Conservation (phyloP, 106 monocot genomes). For the Posidonia australis region DNA sequence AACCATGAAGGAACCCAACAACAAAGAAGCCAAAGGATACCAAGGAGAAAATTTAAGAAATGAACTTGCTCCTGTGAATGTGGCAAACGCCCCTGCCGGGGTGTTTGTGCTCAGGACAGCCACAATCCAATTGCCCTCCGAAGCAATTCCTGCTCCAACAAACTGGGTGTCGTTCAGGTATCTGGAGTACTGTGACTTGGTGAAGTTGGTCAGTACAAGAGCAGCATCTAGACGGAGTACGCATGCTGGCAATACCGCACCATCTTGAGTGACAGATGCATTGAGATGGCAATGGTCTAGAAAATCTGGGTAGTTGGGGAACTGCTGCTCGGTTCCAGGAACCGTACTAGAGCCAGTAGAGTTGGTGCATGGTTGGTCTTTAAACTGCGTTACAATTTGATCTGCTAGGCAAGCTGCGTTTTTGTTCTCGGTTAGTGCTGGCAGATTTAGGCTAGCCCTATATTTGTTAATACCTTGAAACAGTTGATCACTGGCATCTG, state of each 20-base stretch:
- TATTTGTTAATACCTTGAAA: constrained; percentile 74
- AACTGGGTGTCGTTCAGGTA: constrained; percentile 43
- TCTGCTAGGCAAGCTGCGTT: constrained; percentile 76
- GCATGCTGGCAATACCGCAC: constrained; percentile 61
- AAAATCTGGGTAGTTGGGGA: constrained; percentile 51
- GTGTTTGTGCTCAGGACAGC: constrained; percentile 71
- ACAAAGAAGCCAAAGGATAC: constrained; percentile 11
- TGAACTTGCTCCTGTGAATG: constrained; percentile 11
- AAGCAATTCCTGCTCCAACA: constrained; percentile 53
- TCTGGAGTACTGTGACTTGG: constrained; percentile 61
- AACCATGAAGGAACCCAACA: constrained; percentile 20
- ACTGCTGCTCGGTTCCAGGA: constrained; percentile 64
- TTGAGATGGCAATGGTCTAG: constrained; percentile 61
- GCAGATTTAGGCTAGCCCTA: constrained; percentile 67
- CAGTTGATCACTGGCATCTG: constrained; percentile 50
- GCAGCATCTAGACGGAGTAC: constrained; percentile 39
- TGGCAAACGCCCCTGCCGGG: constrained; percentile 26
- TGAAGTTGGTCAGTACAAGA: constrained; percentile 67
- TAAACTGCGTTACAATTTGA: constrained; percentile 53
- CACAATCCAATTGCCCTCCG: constrained; percentile 79
- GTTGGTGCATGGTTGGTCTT: constrained; percentile 66
- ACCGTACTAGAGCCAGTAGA: constrained; percentile 63
- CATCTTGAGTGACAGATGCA: constrained; percentile 54
- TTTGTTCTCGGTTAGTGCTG: constrained; percentile 44
- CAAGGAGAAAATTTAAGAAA: not conserved